Base-by-base conservation (phyloP, 176 grass and related monocot genomes). In the Eleusine coracana region DNA sequence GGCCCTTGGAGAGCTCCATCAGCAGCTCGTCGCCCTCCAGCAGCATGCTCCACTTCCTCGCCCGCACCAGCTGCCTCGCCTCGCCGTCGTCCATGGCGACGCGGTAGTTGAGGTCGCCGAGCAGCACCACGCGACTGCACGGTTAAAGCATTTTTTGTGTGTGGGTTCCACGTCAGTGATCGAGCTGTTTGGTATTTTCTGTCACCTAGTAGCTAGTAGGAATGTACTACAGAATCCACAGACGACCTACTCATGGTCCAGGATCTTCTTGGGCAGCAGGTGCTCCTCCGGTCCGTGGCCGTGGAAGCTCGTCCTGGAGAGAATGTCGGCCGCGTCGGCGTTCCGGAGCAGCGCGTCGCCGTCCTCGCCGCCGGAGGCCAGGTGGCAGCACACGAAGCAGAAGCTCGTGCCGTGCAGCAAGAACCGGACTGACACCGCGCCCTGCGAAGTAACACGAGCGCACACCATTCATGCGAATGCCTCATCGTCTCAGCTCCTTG, bases 351-450 rank as follows among this genome's bases (percentile, higher is more conserved):
- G 77, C 73, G 84, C 83, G 71, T 91, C 94, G 61, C 82, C 59
- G 15, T 71, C 77, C 59, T 92, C 87, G 48, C 83, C 81, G 44
- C 94, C 94, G 20, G 92, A 97, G 81, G 92, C 87, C 65, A 94
- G 86, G 86, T 97, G 94, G 79, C 94, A 97, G 34, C 94, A 97
- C 14, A 97, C 90, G 75, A 97, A 97, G 83, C 94, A 94, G 78
- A 97, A 94, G 71, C 92, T 97, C 10, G 92, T 90, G 75, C 84
- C 86, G 66, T 92, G 94, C 66, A 97, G 69, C 50, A 76, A 55
- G 85, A 97, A 94, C 71, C 92, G 80, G 59, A 92, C 90, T 27
- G 94, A 90, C 58, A 97, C 88, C 66, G 90, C 92, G 42, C 94
- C 94, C 94, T 97, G 84, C 83, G 52, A 14, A 34, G 31, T 34